Percentiles rank a stretch among this genome's conserved stretches.
These are phyloP conservation scores for Suhomyces sp. DNA, from an alignment of 805 yeast genomes.

Conservation along the genomic window DNA sequence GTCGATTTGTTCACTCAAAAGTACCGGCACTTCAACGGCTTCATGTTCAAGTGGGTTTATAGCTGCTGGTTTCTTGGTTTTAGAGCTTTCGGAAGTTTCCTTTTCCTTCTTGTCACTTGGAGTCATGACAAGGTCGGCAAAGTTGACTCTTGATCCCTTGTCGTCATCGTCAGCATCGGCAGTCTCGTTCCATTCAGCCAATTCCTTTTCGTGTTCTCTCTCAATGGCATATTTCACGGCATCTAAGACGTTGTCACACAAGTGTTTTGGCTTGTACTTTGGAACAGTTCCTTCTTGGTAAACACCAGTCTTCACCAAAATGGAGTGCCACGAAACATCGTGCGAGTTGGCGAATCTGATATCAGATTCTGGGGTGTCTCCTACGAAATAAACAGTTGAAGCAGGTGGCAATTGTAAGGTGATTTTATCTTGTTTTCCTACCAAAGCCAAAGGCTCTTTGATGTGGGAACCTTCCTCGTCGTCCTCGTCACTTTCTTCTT, in stretches of 20 bases:
- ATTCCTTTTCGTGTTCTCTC: constrained; percentile 70
- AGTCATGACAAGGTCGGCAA: constrained; percentile 45
- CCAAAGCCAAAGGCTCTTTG: constrained; percentile 13
- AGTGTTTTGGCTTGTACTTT: constrained; percentile 72
- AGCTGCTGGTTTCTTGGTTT: constrained; percentile 1
- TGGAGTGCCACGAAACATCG: constrained; percentile 81
- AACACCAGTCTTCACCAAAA: constrained; percentile 83
- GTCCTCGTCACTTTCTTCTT: constrained; percentile 27
- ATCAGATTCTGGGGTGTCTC: constrained; percentile 88
- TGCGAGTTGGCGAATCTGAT: constrained; percentile 85
- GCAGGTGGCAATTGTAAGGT: constrained; percentile 72
- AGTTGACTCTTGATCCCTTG: constrained; percentile 36
- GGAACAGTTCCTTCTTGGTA: constrained; percentile 79
- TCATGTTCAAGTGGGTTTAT: constrained; percentile 35
- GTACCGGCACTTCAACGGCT: constrained; percentile 49
- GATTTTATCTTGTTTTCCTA: constrained; percentile 33
- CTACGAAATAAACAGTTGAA: constrained; percentile 82
- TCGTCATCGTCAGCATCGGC: constrained; percentile 31
- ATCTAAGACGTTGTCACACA: constrained; percentile 70
- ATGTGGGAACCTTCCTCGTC: constrained; percentile 10
- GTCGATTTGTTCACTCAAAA: constrained; percentile 41
- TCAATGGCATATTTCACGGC: constrained; percentile 83
- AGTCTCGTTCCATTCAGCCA: constrained; percentile 68
- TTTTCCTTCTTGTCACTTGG: constrained; percentile 30
- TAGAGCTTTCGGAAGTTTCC: constrained; percentile 2